phyloP scores from a whole-genome alignment of 2,329 filamentous ascomycete species.

The Diaporthe australafricana region DNA sequence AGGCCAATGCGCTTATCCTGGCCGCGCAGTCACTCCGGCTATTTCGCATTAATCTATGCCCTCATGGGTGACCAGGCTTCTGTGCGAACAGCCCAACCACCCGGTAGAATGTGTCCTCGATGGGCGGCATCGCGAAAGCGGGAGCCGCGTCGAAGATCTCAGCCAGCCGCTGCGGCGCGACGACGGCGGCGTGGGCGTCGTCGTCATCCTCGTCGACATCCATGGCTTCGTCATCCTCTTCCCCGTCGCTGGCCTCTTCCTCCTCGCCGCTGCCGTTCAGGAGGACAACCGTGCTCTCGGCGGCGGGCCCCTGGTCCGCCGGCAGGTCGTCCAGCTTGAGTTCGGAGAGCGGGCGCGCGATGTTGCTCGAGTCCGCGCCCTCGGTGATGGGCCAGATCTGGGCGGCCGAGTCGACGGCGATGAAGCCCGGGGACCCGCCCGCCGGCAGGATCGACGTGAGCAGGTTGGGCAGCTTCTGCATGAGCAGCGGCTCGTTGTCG shows the following conservation, averaged over 20 bases:
- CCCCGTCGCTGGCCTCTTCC: constrained; percentile 39
- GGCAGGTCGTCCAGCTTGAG: constrained; percentile 56
- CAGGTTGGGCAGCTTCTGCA: constrained; percentile 66
- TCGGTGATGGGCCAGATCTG: constrained; percentile 75
- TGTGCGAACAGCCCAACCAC: constrained; percentile 72
- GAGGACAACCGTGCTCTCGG: constrained; percentile 41
- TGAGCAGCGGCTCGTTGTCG: constrained; percentile 67
- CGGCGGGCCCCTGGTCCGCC: constrained; percentile 22
- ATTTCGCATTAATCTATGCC: constrained; percentile 1
- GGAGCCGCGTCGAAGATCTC: constrained; percentile 78
- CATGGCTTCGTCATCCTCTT: constrained; percentile 45
- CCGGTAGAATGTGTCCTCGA: constrained; percentile 81
- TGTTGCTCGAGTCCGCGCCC: constrained; percentile 64
- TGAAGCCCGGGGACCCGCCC: constrained; percentile 75
- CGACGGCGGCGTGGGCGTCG: constrained; percentile 67
- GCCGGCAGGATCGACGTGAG: constrained; percentile 77
- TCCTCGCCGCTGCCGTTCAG: constrained; percentile 45
- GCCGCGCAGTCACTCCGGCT: neutral
- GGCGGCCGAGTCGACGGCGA: constrained; percentile 80
- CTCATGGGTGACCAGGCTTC: constrained; percentile 36
- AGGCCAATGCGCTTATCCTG: neutral
- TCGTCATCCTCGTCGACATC: constrained; percentile 48
- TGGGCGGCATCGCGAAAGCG: constrained; percentile 75
- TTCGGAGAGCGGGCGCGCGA: constrained; percentile 67
- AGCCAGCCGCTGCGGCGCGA: constrained; percentile 75